Evolutionary conservation across 2,329 filamentous ascomycete genomes (phyloP), one percentile per base, ranked within the genome.

Genomic region (Penicillium sp.): DNA sequence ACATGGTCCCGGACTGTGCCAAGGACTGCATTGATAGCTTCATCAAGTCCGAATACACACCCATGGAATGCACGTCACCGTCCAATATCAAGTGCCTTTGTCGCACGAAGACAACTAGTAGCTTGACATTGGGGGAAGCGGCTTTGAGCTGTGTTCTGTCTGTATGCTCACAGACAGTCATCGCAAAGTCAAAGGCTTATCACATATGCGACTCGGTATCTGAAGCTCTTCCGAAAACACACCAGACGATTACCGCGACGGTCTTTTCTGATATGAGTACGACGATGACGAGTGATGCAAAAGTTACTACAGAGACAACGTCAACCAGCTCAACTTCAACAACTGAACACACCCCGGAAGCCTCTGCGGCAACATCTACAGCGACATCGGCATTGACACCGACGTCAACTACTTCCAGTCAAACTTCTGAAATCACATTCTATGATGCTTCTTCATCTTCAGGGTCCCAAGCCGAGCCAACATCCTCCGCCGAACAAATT

Each of bases 101-200:
- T 71, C 80, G 81, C 38, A 79, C 80, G 57, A 78, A 78, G 35
- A 87, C 87, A 9, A 74, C 72, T 13, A 82, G 82, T 31, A 87
- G 86, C 10, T 88, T 86, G 65, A 91, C 89, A 1, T 68, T 91
- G 48, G 88, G 87, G n/a, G 89, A 91, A 74, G 88, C 82, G 12
- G 87, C 85, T 5, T 74, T 90, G 61, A 83, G 87, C 67, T 92
- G 89, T 71, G 81, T 89, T 35, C 77, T 83, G 9, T 83, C 83
- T 2, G 75, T 73, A 15, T 92, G 89, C 71, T 71, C 76, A 5
- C 75, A 77, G 3, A 67, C 73, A 12, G 80, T 83, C 50, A 70
- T 71, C 10, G 65, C 69, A 35, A 73, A 80, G 72, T 68, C 78
- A 64, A 73, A 77, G 31, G 78, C 81, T 3, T 75, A 82, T 54